Percentiles rank a stretch among this genome's conserved stretches.
Conservation (phyloP, 2,329 filamentous ascomycete genomes). For the Hirsutella rhossiliensis region DNA sequence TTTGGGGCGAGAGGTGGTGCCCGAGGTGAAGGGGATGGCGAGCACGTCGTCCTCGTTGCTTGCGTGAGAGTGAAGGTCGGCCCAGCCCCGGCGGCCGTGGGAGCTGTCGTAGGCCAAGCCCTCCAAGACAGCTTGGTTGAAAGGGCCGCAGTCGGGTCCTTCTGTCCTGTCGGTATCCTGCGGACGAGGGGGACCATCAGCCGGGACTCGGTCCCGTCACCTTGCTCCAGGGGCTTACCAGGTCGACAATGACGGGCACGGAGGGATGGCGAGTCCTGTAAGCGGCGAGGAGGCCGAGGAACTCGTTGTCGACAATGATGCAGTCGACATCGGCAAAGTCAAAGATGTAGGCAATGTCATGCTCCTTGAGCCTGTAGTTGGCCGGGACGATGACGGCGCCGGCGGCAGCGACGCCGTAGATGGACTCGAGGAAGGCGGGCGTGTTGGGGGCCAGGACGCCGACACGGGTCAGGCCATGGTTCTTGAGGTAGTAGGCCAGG, state of each 20-base stretch:
- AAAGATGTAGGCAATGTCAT: constrained; percentile 87
- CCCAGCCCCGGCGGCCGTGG: constrained; percentile 63
- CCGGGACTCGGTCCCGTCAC: neutral
- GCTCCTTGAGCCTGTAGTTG: constrained; percentile 57
- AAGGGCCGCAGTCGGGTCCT: constrained; percentile 64
- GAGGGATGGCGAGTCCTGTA: constrained; percentile 50
- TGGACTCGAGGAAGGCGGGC: constrained; percentile 81
- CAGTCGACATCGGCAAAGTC: constrained; percentile 74
- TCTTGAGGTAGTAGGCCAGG: constrained; percentile 75
- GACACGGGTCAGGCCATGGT: constrained; percentile 61
- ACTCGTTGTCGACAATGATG: constrained; percentile 82
- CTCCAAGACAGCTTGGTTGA: constrained; percentile 72
- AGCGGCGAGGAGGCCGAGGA: constrained; percentile 51
- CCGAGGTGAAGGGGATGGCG: constrained; percentile 86
- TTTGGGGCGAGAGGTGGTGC: constrained; percentile 84
- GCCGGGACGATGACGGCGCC: constrained; percentile 63
- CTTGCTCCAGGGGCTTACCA: constrained; percentile 20
- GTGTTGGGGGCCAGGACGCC: constrained; percentile 88
- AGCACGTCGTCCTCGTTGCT: constrained; percentile 69
- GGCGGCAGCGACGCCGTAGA: constrained; percentile 77
- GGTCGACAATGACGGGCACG: constrained; percentile 65
- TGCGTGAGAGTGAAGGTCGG: constrained; percentile 56
- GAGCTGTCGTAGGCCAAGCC: constrained; percentile 60
- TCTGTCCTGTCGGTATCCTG: constrained; percentile 68
- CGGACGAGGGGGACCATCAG: neutral